Evolutionary conservation across 352 stramenopile species (phyloP).

Genomic region (Phytophthora pisi): DNA sequence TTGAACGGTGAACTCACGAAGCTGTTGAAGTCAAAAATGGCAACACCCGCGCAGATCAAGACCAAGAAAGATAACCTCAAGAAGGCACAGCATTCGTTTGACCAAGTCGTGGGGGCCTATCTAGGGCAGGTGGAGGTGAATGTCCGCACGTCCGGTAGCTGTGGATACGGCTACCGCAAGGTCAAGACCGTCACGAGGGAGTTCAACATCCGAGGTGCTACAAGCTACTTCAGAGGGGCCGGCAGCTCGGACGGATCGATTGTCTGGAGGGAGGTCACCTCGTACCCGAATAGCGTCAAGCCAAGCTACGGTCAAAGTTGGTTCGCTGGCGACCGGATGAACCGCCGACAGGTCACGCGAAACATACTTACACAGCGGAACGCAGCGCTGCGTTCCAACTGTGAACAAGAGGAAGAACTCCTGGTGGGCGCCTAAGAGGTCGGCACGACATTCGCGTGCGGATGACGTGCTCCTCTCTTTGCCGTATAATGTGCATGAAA

Average conservation of each 20-base stretch:
- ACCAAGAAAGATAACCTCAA: too few relatives aligned
- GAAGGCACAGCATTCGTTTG: neutral
- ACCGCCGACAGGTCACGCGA: neutral
- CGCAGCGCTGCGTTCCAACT: neutral
- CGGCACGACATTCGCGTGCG: neutral
- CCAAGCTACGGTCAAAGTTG: neutral
- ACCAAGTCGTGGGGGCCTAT: neutral
- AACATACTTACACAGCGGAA: neutral
- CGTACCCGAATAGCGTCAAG: neutral
- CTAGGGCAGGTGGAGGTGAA: neutral
- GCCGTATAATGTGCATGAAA: too few relatives aligned
- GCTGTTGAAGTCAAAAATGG: too few relatives aligned
- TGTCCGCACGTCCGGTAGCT: neutral
- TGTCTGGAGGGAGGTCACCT: neutral
- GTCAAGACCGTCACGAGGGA: neutral
- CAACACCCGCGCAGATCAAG: too few relatives aligned
- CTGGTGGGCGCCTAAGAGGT: neutral
- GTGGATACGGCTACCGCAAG: neutral
- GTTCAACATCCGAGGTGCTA: neutral
- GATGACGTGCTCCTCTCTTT: neutral
- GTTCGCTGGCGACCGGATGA: neutral
- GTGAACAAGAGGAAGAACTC: neutral
- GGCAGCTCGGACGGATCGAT: neutral
- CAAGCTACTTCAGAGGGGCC: neutral
- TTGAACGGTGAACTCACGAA: neutral